Evolutionary conservation across 495 filamentous ascomycete genomes (phyloP), one percentile per base, ranked within the genome.

Genomic region (Aspergillus avenaceus): DNA sequence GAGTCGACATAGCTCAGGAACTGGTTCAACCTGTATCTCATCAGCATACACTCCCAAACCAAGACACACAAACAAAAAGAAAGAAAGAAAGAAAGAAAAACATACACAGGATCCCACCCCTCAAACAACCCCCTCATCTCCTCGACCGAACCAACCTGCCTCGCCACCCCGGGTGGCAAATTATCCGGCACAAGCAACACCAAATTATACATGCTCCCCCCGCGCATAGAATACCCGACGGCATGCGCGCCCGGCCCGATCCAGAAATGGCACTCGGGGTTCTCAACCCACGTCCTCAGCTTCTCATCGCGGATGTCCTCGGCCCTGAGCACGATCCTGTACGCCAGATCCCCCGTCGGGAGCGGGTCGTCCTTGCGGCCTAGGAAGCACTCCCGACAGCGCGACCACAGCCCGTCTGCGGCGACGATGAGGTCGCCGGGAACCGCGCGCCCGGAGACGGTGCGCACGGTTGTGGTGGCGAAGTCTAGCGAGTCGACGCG

Each of bases 161-260:
- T 80, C 16, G 74, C 76, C 5, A 83, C 68, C 13, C 75, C 74
- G 4, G 69, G 66, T 0, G 83, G 84, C 43, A 89, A 67, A 54
- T 84, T 79, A 57, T 90, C 86, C 1, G 86, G 86, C 16, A 83
- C 80, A 11, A 88, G 56, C 2, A 89, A 62, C 0, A 88, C 85
- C 48, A 89, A 77, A 53, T 89, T 89, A 50, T 81, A 83, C 64
- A 85, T 69, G 22, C 75, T 58, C 0, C 84, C 84, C 2, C 76
- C 78, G 5, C 78, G 70, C 3, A 89, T 50, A 2, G 82, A 84
- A 55, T 88, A 88, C 12, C 76, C 80, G 1, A 87, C 84, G 4
- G 73, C 82, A 62, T 87, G 84, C 8, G 77, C 70, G 12, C 74
- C 71, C 0, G 84, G 84, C 0, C 87, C 86, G 43, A 86, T 60